Evolutionary conservation across 2,329 filamentous ascomycete species (phyloP).

Genomic region (Paecilomyces niveus): DNA sequence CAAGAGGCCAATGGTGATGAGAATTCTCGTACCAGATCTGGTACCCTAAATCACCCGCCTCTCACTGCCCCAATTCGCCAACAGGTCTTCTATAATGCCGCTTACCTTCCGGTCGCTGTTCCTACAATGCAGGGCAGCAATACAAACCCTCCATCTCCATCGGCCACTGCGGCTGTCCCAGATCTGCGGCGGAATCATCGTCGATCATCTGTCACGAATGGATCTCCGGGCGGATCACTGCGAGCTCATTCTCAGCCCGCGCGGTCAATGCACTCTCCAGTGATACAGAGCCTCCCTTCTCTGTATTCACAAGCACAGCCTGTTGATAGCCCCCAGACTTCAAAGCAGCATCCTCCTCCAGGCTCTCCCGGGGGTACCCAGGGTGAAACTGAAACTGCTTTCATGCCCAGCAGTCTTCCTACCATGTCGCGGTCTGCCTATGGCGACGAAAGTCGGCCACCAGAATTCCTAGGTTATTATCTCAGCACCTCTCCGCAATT

Average conservation of each 20-base stretch:
- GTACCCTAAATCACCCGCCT: conserved; percentile 29
- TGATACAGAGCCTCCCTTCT: conserved; percentile 23
- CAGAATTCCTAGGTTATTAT: conserved; percentile 43
- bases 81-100: conserved; percentile 26
- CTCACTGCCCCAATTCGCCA: conserved; percentile 25
- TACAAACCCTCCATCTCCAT: conserved; percentile 42
- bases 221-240: conserved; percentile 34
- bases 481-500: conserved; percentile 37
- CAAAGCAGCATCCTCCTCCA: conserved; percentile 23
- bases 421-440: conserved; percentile 25
- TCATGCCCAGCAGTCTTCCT: conserved; percentile 25
- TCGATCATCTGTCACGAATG: conserved; percentile 37
- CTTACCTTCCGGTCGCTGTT: conserved; percentile 31
- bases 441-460: conserved; percentile 29
- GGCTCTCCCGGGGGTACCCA: conserved; percentile 26
- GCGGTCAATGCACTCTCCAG: conserved; percentile 32
- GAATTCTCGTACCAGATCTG: conserved; percentile 28
- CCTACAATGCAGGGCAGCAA: conserved; percentile 29
- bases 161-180: conserved; percentile 29
- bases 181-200: conserved; percentile 39
- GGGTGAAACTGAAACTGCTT: conserved; percentile 23
- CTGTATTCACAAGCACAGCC: conserved; percentile 24
- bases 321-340: conserved; percentile 20
- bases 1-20: conserved; percentile 29
- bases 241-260: conserved; percentile 46